Percentiles rank a stretch among this genome's conserved stretches.
Conservation (phyloP, 176 grass and related monocot species). For the Elaeis guineensis region DNA sequence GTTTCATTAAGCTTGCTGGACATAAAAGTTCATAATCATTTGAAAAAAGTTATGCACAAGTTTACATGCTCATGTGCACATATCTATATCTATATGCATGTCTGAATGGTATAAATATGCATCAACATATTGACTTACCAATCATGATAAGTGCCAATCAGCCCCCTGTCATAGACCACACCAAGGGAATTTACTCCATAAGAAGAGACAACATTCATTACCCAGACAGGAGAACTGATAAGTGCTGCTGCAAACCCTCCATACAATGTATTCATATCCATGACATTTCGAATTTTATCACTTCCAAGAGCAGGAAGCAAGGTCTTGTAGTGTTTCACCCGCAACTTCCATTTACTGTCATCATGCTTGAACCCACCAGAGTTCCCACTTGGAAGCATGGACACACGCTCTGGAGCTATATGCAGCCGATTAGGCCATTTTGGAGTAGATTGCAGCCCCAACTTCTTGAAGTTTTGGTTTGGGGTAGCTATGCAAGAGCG, state of each 20-base stretch:
- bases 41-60: too few relatives aligned
- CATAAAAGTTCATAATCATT: too few relatives aligned
- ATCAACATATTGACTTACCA: slow-evolving; percentile 32
- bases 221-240: slow-evolving; percentile 65
- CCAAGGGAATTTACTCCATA: slow-evolving; percentile 44
- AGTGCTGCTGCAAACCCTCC: slow-evolving; percentile 67
- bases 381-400: slow-evolving; percentile 47
- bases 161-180: slow-evolving; percentile 70
- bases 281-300: slow-evolving; percentile 81
- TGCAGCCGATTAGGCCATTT: slow-evolving; percentile 74
- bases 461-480: slow-evolving; percentile 39
- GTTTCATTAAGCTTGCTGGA: too few relatives aligned
- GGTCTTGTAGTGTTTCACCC: slow-evolving; percentile 55
- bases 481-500: slow-evolving; percentile 59
- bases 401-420: slow-evolving; percentile 53
- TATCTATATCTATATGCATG: too few relatives aligned
- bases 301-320: slow-evolving; percentile 58
- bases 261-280: slow-evolving; percentile 89
- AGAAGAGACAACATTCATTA: slow-evolving; percentile 85
- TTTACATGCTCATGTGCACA: too few relatives aligned
- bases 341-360: slow-evolving; percentile 57
- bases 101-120: too few relatives aligned
- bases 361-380: slow-evolving; percentile 64
- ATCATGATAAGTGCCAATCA: slow-evolving; percentile 92
- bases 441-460: slow-evolving; percentile 30